Evolutionary conservation across 441 rosid species (phyloP).

Genomic region (Populus trichocarpa): DNA sequence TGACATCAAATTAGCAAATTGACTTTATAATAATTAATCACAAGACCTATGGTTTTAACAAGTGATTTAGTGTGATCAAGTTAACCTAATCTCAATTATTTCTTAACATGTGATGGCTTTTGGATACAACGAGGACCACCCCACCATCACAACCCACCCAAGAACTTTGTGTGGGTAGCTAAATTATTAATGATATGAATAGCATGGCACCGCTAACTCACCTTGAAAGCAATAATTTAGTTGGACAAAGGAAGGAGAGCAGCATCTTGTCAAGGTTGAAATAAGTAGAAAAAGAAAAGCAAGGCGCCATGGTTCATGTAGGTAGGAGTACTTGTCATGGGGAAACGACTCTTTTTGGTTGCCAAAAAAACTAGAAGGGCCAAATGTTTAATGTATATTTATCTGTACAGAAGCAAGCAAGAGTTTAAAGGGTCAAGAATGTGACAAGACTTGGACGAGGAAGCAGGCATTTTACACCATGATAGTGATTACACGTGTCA

Average conservation of each 20-base stretch:
- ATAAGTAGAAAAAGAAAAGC: neutral
- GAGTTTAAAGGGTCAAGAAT: neutral
- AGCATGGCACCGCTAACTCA: neutral
- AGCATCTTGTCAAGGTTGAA: neutral
- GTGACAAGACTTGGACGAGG: conserved; percentile 2
- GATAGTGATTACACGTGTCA: conserved; percentile 9
- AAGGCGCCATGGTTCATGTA: neutral
- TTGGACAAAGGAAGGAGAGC: neutral
- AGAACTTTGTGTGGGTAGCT: neutral
- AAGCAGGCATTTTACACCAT: conserved; percentile 1
- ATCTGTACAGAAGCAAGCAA: neutral
- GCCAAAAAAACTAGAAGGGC: neutral
- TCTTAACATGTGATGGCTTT: neutral
- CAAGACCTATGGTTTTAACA: neutral
- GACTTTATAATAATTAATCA: neutral
- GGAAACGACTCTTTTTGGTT: neutral
- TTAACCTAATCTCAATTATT: neutral
- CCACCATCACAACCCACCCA: neutral
- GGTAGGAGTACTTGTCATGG: neutral
- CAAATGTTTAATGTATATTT: neutral
- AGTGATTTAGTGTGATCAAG: neutral
- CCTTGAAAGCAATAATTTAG: neutral
- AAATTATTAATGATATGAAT: neutral
- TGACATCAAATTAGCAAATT: neutral
- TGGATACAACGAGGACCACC: neutral